A percentile compares a stretch with the other conserved stretches of the same genome.
These are phyloP conservation scores for Suhomyces panamericanus DNA, from an alignment of 1,139 yeast genomes.

Conservation along the genomic window DNA sequence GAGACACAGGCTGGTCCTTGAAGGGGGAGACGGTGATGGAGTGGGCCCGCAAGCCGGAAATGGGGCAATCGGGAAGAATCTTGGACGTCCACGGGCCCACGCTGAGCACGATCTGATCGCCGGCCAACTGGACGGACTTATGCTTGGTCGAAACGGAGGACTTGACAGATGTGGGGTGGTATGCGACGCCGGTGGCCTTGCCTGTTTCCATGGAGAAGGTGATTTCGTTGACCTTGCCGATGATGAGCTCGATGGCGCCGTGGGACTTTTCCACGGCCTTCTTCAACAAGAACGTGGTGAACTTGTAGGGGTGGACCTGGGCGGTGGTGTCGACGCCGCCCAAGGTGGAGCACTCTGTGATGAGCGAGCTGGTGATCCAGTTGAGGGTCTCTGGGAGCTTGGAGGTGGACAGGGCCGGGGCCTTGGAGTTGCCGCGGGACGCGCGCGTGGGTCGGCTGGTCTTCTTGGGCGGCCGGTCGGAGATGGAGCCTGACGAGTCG, in stretches of 20 bases:
- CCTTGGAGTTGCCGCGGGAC: slow-evolving; percentile 2
- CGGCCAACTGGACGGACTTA: slow-evolving; percentile 44
- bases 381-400: slow-evolving; percentile 70
- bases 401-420: slow-evolving; percentile 15
- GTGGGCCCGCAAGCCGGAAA: slow-evolving; percentile 89
- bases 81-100: slow-evolving; percentile 98
- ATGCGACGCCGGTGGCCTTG: slow-evolving; percentile 63
- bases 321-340: slow-evolving; percentile 92
- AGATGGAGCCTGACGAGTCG: slow-evolving; percentile 20
- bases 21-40: slow-evolving; percentile 89
- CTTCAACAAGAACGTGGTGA: slow-evolving; percentile 75
- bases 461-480: slow-evolving; percentile 37
- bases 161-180: slow-evolving; percentile 51
- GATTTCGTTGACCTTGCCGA: slow-evolving; percentile 80
- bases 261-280: slow-evolving; percentile 70
- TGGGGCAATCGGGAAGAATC: slow-evolving; percentile 87
- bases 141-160: slow-evolving; percentile 10
- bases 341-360: slow-evolving; percentile 73
- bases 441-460: slow-evolving; percentile 27
- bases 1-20: slow-evolving; percentile 68
- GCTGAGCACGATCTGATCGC: slow-evolving; percentile 77
- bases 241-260: slow-evolving; percentile 79
- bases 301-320: slow-evolving; percentile 94
- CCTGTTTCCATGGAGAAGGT: slow-evolving; percentile 62
- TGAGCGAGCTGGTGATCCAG: slow-evolving; percentile 73